Evolutionary conservation across 2,329 filamentous ascomycete species (phyloP).

Genomic region (Aspergillus cejpii): DNA sequence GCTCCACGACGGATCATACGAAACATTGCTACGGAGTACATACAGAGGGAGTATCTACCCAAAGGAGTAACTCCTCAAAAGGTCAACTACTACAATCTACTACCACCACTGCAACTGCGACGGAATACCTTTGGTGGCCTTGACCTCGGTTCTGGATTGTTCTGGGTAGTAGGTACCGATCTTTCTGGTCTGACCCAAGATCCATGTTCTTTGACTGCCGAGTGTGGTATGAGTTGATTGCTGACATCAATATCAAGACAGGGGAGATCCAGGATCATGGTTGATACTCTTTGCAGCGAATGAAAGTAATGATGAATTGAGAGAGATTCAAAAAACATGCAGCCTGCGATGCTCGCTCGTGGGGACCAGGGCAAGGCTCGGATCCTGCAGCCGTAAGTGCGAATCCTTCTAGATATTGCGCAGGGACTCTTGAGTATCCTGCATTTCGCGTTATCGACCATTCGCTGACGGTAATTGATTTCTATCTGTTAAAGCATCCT

Average conservation of each 20-base stretch:
- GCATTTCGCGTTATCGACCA: constrained; percentile 1
- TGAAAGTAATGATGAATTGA: constrained; percentile 23
- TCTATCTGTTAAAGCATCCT: constrained; percentile 28
- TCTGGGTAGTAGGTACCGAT: too few species aligned
- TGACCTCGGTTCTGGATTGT: too few species aligned
- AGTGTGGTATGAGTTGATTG: background rate
- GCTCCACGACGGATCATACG: constrained; percentile 24
- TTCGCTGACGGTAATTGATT: constrained; percentile 7
- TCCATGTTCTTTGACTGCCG: background rate
- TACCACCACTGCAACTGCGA: background rate
- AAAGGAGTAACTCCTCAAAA: background rate
- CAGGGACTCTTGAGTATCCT: background rate
- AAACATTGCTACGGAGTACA: constrained; percentile 5
- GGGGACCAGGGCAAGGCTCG: constrained; percentile 20
- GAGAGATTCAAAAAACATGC: constrained; percentile 21
- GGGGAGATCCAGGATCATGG: constrained; percentile 3
- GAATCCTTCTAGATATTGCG: constrained; percentile 3
- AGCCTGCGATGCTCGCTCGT: constrained; percentile 19
- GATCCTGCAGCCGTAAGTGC: constrained; percentile 33
- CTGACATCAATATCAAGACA: background rate
- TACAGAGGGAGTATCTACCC: background rate
- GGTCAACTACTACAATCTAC: background rate
- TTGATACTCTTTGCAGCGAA: constrained; percentile 12
- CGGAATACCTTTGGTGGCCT: too few species aligned
- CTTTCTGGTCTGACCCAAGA: too few species aligned